These are phyloP conservation scores for Poronia punctata DNA, from an alignment of 495 filamentous ascomycete genomes.

Conservation along the genomic window DNA sequence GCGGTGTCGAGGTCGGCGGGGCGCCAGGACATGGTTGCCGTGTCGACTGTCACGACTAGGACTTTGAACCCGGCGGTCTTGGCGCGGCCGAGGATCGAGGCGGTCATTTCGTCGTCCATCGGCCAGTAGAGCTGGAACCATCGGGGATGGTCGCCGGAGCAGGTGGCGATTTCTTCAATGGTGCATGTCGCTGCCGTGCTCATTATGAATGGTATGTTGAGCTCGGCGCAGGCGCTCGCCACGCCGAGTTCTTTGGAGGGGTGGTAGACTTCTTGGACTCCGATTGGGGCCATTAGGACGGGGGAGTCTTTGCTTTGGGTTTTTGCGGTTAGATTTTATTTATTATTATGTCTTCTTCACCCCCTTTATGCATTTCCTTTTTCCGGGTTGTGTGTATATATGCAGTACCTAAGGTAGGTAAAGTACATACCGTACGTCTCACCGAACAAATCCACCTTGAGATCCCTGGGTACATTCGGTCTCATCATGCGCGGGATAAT, in stretches of 20 bases:
- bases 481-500: constrained; percentile 41
- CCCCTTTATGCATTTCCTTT: not conserved
- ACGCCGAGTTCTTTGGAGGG: constrained; percentile 38
- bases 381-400: not conserved
- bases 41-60: constrained; percentile 56
- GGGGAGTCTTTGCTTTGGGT: constrained; percentile 28
- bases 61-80: constrained; percentile 47
- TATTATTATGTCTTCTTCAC: not conserved
- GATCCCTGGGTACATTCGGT: constrained; percentile 36
- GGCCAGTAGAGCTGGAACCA: constrained; percentile 71
- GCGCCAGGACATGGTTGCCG: constrained; percentile 52
- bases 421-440: constrained; percentile 31
- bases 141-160: constrained; percentile 24
- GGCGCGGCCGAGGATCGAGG: constrained; percentile 54
- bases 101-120: constrained; percentile 49
- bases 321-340: not conserved
- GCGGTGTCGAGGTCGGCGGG: constrained; percentile 59
- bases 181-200: constrained; percentile 20
- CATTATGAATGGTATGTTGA: constrained; percentile 36
- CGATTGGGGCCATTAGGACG: constrained; percentile 42
- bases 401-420: not conserved
- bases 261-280: constrained; percentile 41
- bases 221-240: constrained; percentile 14
- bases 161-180: constrained; percentile 40
- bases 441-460: constrained; percentile 52